Base-by-base conservation (phyloP, 306 rosid genomes). In the Prunus mongolica region DNA sequence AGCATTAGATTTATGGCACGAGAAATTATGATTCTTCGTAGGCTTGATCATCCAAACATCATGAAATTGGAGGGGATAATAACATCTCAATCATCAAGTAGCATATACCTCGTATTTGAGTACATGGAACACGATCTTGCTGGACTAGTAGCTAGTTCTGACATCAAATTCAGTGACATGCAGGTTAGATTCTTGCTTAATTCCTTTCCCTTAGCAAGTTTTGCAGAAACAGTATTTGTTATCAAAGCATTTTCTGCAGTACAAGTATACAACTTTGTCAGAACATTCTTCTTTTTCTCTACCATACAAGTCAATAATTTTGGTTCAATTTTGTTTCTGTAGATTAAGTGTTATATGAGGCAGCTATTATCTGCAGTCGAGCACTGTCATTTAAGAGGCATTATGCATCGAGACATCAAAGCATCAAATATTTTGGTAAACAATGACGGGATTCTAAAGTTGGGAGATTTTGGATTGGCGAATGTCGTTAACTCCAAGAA, bases 91-190 rank as follows among this genome's bases (percentile, higher is more conserved):
- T 22, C 85, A 28, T 93, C 99, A 24, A 96, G 16, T 66, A 96
- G 97, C 87, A 88, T 96, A 65, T 96, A 93, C 84, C 97, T 96
- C 52, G 99, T 96, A 16, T 96, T 96, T 63, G 99, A 96, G 60
- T 96, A 96, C 89, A 96, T 96, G 99, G 99, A 96, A 73, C 99
- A 96, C 70, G 99, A 96, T 87, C 99, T 96, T 64, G 96, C 99
- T 3, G 99, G 98, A 64, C 88, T 96, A 44, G 92, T 92, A 2
- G 91, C 99, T 18, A 81, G 84, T 74, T 84, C 93, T 18, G 97
- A 89, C 10, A 71, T 92, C 56, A 80, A 82, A 51, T 96, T 96
- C 86, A 79, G 78, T 0, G 97, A 91, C 0, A 24, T 89, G 47
- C 99, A 96, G 97, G 98, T 95, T 78, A 12, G 84, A 79, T 75